phyloP scores from a whole-genome alignment of 2,329 filamentous ascomycete species.

The Pseudonectria buxi region DNA sequence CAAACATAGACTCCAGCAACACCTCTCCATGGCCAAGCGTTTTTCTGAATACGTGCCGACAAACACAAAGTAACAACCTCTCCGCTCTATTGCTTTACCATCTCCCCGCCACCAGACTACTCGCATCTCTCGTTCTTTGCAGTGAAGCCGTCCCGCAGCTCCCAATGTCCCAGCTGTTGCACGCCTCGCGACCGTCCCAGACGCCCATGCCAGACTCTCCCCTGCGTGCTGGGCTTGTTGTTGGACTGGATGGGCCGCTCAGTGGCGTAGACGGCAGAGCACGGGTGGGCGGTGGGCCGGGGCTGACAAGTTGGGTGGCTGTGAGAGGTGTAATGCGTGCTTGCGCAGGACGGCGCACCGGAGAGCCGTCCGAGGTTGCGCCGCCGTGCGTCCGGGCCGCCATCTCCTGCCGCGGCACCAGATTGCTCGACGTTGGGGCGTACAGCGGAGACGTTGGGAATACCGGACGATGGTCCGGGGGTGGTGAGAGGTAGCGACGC shows the following conservation, averaged over 20 bases:
- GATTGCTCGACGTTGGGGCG: constrained; percentile 29
- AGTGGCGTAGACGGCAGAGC: constrained; percentile 27
- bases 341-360: constrained; percentile 8
- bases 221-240: constrained; percentile 4
- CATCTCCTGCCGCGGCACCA: constrained; percentile 27
- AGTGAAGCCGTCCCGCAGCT: constrained; percentile 8
- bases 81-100: no score
- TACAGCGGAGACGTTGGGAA: constrained; percentile 35
- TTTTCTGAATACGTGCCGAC: constrained; percentile 20
- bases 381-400: constrained; percentile 9
- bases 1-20: no score
- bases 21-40: not conserved
- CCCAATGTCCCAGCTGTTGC: constrained; percentile 30
- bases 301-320: constrained; percentile 19
- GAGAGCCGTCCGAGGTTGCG: constrained; percentile 9
- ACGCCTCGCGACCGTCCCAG: constrained; percentile 20
- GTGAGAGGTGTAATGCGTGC: constrained; percentile 6
- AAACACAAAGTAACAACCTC: no score
- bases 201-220: constrained; percentile 9
- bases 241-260: constrained; percentile 9
- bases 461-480: constrained; percentile 9
- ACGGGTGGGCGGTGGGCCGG: constrained; percentile 40
- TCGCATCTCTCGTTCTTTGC: constrained; percentile 1
- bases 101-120: constrained; percentile 9
- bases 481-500: constrained; percentile 34